phyloP scores from a whole-genome alignment of 192 early-diverging fungal genomes.

The Kickxella alabastrina region DNA sequence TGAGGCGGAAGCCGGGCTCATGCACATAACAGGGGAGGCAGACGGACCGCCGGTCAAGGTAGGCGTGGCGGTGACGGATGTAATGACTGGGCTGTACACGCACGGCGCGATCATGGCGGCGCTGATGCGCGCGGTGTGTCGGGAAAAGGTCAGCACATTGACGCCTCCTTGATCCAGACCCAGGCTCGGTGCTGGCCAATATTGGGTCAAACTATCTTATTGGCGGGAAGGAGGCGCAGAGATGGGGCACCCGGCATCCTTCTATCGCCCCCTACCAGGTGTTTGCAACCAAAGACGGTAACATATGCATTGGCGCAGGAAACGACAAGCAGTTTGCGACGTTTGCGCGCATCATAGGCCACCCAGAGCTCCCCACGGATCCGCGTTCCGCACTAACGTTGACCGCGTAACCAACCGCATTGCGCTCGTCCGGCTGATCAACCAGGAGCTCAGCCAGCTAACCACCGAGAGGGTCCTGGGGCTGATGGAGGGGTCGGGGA shows the following conservation, averaged over 20 bases:
- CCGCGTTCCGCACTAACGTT: slow-evolving; percentile 63
- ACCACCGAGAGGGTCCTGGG: slow-evolving; percentile 61
- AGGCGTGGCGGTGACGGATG: slow-evolving; percentile 91
- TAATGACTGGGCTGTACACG: slow-evolving; percentile 78
- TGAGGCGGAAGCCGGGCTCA: slow-evolving; percentile 87
- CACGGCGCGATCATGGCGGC: slow-evolving; percentile 91
- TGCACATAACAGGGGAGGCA: slow-evolving; percentile 93
- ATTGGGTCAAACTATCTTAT: slow-evolving; percentile 86
- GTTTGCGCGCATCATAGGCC: slow-evolving; percentile 57
- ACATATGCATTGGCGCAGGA: slow-evolving; percentile 85
- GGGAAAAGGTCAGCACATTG: slow-evolving; percentile 77
- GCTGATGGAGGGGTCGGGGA: slow-evolving; percentile 61
- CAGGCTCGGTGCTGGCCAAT: slow-evolving; percentile 87
- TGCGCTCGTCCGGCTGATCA: slow-evolving; percentile 60
- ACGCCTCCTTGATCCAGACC: slow-evolving; percentile 82
- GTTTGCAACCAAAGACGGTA: slow-evolving; percentile 71
- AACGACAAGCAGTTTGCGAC: slow-evolving; percentile 81
- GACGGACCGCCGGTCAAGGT: slow-evolving; percentile 85
- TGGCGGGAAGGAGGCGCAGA: slow-evolving; percentile 69
- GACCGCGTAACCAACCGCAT: slow-evolving; percentile 71
- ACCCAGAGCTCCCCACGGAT: slow-evolving; percentile 49
- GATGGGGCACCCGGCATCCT: slow-evolving; percentile 85
- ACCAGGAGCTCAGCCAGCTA: slow-evolving; percentile 44
- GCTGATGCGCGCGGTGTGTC: slow-evolving; percentile 59
- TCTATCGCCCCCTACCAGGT: slow-evolving; percentile 93